Evolutionary conservation across 2,329 filamentous ascomycete species (phyloP).

Genomic region (Venturia carpophila): DNA sequence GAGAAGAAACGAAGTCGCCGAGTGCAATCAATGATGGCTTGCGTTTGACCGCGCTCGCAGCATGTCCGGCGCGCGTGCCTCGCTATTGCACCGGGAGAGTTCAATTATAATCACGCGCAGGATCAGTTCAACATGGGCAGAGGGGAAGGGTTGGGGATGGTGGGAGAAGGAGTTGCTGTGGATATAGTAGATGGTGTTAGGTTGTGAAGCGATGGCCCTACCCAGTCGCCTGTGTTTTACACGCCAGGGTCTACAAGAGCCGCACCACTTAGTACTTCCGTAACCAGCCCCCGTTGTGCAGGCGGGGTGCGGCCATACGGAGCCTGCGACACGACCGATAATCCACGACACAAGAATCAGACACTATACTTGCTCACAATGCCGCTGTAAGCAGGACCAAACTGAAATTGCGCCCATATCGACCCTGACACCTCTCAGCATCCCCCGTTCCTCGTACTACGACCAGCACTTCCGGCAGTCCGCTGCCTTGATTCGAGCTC

Average conservation of each 20-base stretch:
- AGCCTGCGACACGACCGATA: not conserved
- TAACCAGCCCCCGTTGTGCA: not conserved
- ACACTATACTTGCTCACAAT: not conserved
- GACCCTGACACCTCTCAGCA: constrained; percentile 30
- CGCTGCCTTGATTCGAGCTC: constrained; percentile 80
- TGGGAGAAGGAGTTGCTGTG: not conserved
- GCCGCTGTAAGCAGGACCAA: constrained; percentile 10
- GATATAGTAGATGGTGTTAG: not conserved
- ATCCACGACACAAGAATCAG: not conserved
- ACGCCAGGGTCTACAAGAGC: not conserved
- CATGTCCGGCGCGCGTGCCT: not conserved
- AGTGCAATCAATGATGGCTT: constrained; percentile 8
- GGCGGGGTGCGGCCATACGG: not conserved
- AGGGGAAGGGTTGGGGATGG: not conserved
- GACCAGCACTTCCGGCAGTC: constrained; percentile 78
- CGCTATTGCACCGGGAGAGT: constrained; percentile 1
- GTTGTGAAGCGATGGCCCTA: not conserved
- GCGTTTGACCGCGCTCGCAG: not conserved
- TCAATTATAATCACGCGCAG: not conserved
- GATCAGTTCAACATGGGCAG: not conserved
- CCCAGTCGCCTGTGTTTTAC: not conserved
- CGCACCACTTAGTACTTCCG: not conserved
- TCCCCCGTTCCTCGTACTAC: constrained; percentile 78
- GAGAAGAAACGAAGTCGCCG: not conserved
- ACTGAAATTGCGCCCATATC: not conserved